A percentile compares a stretch with the other conserved stretches of the same genome.
These are phyloP conservation scores for Vanilla planifolia DNA, from an alignment of 106 monocot genomes.

Conservation along the genomic window DNA sequence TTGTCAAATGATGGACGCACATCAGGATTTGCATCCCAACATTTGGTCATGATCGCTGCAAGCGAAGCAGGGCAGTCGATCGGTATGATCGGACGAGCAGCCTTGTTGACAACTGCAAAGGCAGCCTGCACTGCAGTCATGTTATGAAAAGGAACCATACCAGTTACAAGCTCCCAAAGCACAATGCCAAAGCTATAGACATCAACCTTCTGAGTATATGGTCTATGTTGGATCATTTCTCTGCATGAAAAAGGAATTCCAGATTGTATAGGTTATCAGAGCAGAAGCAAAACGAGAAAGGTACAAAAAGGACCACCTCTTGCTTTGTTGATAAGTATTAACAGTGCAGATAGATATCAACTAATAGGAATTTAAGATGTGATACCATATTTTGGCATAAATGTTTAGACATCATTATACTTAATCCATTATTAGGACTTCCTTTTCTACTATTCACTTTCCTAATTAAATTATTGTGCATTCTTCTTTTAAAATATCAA, in stretches of 20 bases:
- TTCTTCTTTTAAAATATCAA: too few relatives aligned
- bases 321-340: too few relatives aligned
- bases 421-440: too few relatives aligned
- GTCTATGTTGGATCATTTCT: slow-evolving; percentile 35
- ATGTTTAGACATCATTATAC: too few relatives aligned
- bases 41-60: slow-evolving; percentile 27
- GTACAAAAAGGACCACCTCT: too few relatives aligned
- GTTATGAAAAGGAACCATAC: slow-evolving; percentile 26
- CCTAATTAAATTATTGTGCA: too few relatives aligned
- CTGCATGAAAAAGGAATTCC: neutral
- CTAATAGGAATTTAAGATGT: too few relatives aligned
- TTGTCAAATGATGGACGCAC: slow-evolving; percentile 23
- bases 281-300: too few relatives aligned
- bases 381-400: too few relatives aligned
- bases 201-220: slow-evolving; percentile 30
- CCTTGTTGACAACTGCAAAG: slow-evolving; percentile 42
- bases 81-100: slow-evolving; percentile 22
- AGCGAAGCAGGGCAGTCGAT: slow-evolving; percentile 19
- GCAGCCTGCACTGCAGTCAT: slow-evolving; percentile 39
- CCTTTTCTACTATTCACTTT: too few relatives aligned
- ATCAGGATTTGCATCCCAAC: slow-evolving; percentile 32
- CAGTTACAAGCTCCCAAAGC: slow-evolving; percentile 33
- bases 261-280: too few relatives aligned
- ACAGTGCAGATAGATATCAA: too few relatives aligned
- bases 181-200: slow-evolving; percentile 39